These are phyloP conservation scores for Isoetes taiwanensis DNA, from an alignment of 75 land plant genomes.

Conservation along the genomic window DNA sequence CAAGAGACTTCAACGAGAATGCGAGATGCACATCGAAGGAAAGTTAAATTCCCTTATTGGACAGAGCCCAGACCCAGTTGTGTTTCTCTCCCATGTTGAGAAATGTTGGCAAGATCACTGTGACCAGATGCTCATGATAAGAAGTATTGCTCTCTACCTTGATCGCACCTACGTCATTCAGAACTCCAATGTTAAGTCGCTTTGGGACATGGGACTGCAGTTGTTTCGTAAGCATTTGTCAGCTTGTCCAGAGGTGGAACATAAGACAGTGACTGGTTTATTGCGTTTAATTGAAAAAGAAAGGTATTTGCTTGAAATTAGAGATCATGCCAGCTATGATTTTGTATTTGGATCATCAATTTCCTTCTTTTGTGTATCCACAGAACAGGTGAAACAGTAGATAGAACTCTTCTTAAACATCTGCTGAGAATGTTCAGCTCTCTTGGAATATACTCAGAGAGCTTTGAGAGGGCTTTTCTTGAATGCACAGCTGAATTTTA, in stretches of 20 bases:
- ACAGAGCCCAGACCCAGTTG: slow-evolving; percentile 84
- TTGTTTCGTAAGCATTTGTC: slow-evolving; percentile 89
- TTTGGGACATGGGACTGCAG: slow-evolving; percentile 99
- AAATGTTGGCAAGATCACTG: slow-evolving; percentile 98
- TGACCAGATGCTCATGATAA: slow-evolving; percentile 95
- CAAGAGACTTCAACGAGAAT: slow-evolving; percentile 70
- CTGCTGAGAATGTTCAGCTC: slow-evolving; percentile 96
- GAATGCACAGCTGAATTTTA: slow-evolving; percentile 88
- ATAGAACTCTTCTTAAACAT: slow-evolving; percentile 79
- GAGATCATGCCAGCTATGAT: not conserved
- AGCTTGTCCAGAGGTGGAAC: slow-evolving; percentile 78
- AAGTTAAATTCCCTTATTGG: slow-evolving; percentile 61
- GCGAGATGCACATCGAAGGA: slow-evolving; percentile 73
- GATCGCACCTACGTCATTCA: slow-evolving; percentile 98
- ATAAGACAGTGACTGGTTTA: slow-evolving; percentile 86
- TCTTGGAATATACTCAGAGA: slow-evolving; percentile 84
- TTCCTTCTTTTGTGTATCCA: too few relatives aligned
- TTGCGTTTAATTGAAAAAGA: slow-evolving; percentile 85
- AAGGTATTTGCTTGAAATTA: slow-evolving; percentile 46
- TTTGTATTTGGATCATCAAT: not conserved
- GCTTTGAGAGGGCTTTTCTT: slow-evolving; percentile 90
- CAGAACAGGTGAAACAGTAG: slow-evolving; percentile 94
- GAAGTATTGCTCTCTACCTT: slow-evolving; percentile 87
- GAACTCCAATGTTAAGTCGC: slow-evolving; percentile 63
- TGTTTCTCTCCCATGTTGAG: slow-evolving; percentile 83